Base-by-base conservation (phyloP, 257 asterid species). In the Nicotiana undulata region DNA sequence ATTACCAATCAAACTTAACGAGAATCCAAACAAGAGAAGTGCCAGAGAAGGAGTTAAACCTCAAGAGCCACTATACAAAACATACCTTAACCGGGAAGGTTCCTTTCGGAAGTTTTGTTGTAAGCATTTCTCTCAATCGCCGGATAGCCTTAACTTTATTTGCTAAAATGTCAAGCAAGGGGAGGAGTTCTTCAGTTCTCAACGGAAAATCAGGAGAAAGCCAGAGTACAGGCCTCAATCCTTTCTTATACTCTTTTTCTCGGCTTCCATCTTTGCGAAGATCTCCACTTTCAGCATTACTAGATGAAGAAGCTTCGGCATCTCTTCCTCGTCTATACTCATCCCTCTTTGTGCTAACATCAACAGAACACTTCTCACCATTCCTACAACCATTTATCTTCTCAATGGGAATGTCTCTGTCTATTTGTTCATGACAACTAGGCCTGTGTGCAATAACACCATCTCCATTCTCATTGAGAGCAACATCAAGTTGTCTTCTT, bases 181-280 rank as follows among this genome's bases (percentile, higher is more conserved):
- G 99, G 55, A 95, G 88, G 75, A 95, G 90, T 81, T 95, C 98
- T 77, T 95, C 99, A 40, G 97, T 91, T 87, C 85, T 87, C 80
- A 95, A 85, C 0, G 97, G 98, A 82, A 95, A 95, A 86, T 95
- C 92, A 5, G 98, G 97, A 52, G 98, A 91, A 76, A 95, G 97
- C 97, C 98, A 95, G 26, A 95, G 94, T 84, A 91, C 67, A n/a
- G 99, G 99, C 91, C 99, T 95, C 90, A 95, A 86, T 67, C 97
- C 98, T 89, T 92, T 95, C 87, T 95, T 95, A 76, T 95, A 95
- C 93, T 93, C 98, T 75, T 86, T 93, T 88, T 94, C 98, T n/a
- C 88, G 84, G 82, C 63, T 63, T 78, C 81, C 92, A 86, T 92
- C 97, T 84, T 88, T 94, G 26, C 89, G 88, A 6, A 91, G 89